These are phyloP conservation scores for Hemileia vastatrix DNA, from an alignment of 1,284 basidiomycete genomes.

Conservation along the genomic window DNA sequence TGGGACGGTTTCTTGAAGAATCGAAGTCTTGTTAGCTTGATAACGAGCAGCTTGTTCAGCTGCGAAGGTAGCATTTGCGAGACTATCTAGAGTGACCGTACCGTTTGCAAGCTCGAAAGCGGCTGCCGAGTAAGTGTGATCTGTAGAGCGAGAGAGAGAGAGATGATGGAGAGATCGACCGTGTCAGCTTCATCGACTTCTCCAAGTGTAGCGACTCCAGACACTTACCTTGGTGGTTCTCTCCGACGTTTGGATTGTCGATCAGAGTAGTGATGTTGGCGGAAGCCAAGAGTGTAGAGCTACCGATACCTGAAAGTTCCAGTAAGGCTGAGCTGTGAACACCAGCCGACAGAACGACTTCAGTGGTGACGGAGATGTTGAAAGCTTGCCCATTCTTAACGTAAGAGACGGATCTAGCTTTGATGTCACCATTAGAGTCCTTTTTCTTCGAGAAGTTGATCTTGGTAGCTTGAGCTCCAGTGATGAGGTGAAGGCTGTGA, in stretches of 20 bases:
- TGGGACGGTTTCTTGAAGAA: constrained; percentile 35
- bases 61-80: constrained; percentile 33
- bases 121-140: constrained; percentile 38
- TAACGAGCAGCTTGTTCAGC: constrained; percentile 31
- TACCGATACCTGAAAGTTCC: constrained; percentile 38
- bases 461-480: constrained; percentile 33
- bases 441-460: constrained; percentile 29
- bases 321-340: constrained; percentile 36
- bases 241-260: constrained; percentile 35
- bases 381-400: constrained; percentile 26
- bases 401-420: constrained; percentile 31
- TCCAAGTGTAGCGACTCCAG: too few species aligned
- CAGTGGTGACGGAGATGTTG: constrained; percentile 31
- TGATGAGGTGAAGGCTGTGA: constrained; percentile 32
- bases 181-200: too few species aligned
- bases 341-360: constrained; percentile 37
- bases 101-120: constrained; percentile 35
- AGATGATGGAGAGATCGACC: too few species aligned
- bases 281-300: constrained; percentile 26
- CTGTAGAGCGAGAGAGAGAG: constrained; percentile 3
- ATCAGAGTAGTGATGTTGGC: constrained; percentile 32
- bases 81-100: constrained; percentile 32
- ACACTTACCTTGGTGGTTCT: constrained; percentile 31
- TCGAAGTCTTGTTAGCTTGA: constrained; percentile 31
- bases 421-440: neutral